A percentile compares a stretch with the other conserved stretches of the same genome.
Conservation (phyloP, 805 yeast species). For the Metschnikowia hibisci region DNA sequence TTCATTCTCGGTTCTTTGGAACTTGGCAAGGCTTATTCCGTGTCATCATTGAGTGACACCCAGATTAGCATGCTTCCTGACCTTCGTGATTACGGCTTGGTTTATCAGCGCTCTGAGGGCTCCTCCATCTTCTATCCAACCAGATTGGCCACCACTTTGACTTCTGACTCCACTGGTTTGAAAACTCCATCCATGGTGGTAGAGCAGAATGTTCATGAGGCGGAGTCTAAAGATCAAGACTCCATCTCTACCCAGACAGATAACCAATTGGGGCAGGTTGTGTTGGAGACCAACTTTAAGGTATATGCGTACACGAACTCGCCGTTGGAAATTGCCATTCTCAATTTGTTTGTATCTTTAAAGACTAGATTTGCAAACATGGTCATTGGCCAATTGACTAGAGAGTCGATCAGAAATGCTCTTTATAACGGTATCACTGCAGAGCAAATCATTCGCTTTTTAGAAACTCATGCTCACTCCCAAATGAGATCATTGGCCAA, state of each 20-base stretch:
- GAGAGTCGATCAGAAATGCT: constrained; percentile 87
- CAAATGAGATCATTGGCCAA: constrained; percentile 79
- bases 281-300: constrained; percentile 91
- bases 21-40: constrained; percentile 80
- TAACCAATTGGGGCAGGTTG: constrained; percentile 58
- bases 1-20: constrained; percentile 92
- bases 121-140: constrained; percentile 82
- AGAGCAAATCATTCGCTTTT: constrained; percentile 85
- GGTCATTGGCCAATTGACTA: constrained; percentile 89
- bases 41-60: constrained; percentile 66
- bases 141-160: constrained; percentile 79
- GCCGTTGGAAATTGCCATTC: constrained; percentile 89
- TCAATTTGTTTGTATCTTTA: constrained; percentile 82
- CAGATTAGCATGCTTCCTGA: constrained; percentile 86
- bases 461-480: constrained; percentile 90
- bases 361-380: constrained; percentile 83
- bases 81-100: constrained; percentile 85
- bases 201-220: constrained; percentile 51
- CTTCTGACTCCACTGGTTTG: constrained; percentile 73
- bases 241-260: constrained; percentile 18
- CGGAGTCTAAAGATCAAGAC: constrained; percentile 21
- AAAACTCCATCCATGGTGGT: constrained; percentile 73
- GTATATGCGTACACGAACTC: constrained; percentile 90
- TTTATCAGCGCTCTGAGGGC: constrained; percentile 56
- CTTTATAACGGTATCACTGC: constrained; percentile 87